Base-by-base conservation (phyloP, 148 eudicot species). In the Fagopyrum tataricum region DNA sequence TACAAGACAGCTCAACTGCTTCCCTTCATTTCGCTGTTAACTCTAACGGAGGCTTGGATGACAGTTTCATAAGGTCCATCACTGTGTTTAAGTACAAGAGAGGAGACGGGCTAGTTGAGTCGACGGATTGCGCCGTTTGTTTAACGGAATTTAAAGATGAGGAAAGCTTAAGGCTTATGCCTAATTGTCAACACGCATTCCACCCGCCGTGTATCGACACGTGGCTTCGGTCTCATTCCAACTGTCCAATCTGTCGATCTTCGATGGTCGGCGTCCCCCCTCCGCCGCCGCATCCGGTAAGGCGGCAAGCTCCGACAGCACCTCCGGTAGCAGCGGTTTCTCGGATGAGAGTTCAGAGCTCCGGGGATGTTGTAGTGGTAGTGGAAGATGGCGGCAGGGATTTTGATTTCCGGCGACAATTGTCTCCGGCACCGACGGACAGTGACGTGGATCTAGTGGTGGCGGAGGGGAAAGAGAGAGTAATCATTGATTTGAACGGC, bases 111-210 rank as follows among this genome's bases (percentile, higher is more conserved):
- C 46, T 74, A 4, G 44, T 61, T 2, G 76, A 61, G 43, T 64
- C 68, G 48, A 74, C 69, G 41, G 76, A 74, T 2, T 74, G 76
- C 46, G 51, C 76, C 40, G 76, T 74, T 44, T 74, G 76, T 17
- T 74, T 74, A 24, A 61, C 26, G 42, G 76, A 74, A 40, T 74
- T 74, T 21, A 23, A 42, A 20, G 76, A 74, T 1, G 52, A 6
- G 5, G 76, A 58, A 51, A 61, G 53, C 5, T 8, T 74, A 8
- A 43, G 76, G 18, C 44, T 74, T 20, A 58, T 74, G 69, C 70
- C 76, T 18, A 74, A 74, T 11, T 74, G 76, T 20, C 68, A 61
- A 4, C 76, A 74, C 51, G 76, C 76, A 1, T 74, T 56, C 44
- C 76, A 74, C 51, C 26, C 44, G 8, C 52, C 49, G 11, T 74